These are phyloP conservation scores for Globisporangium yorkense DNA, from an alignment of 352 stramenopile species.

Conservation along the genomic window DNA sequence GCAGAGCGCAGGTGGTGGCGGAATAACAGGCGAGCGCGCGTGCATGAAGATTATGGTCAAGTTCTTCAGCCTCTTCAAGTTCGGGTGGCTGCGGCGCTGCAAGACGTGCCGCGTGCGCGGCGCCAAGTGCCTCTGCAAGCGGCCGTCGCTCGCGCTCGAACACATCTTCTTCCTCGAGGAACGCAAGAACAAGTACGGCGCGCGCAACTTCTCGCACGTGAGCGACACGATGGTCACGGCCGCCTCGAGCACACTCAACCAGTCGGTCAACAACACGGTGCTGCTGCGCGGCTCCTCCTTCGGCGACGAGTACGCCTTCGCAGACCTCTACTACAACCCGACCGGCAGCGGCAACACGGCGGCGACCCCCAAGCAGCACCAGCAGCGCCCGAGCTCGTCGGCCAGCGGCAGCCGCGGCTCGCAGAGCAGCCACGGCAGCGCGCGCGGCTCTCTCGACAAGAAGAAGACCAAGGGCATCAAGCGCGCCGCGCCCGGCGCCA, in stretches of 20 bases:
- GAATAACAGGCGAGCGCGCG: not conserved
- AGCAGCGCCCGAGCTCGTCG: not conserved
- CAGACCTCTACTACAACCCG: slow-evolving; percentile 24
- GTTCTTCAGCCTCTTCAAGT: slow-evolving; percentile 59
- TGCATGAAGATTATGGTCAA: slow-evolving; percentile 51
- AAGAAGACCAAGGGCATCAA: slow-evolving; percentile 1
- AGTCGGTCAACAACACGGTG: slow-evolving; percentile 25
- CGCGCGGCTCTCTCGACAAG: slow-evolving; percentile 9
- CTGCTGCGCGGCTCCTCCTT: slow-evolving; percentile 35
- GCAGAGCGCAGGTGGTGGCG: not conserved
- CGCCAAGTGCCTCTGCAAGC: slow-evolving; percentile 62
- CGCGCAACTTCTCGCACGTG: slow-evolving; percentile 75
- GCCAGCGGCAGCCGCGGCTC: slow-evolving; percentile 4
- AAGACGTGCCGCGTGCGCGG: slow-evolving; percentile 52
- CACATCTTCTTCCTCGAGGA: slow-evolving; percentile 81
- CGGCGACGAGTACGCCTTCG: slow-evolving; percentile 24
- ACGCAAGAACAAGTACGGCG: slow-evolving; percentile 74
- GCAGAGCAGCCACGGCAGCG: slow-evolving; percentile 6
- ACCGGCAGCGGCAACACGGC: not conserved
- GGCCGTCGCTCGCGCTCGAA: slow-evolving; percentile 64
- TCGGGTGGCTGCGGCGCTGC: slow-evolving; percentile 65
- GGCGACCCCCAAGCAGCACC: not conserved
- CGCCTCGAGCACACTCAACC: slow-evolving; percentile 10
- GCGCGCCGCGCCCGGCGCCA: not conserved
- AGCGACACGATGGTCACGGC: slow-evolving; percentile 57